These are phyloP conservation scores for Cryphonectria nitschkei DNA, from an alignment of 2,329 filamentous ascomycete species.

Conservation along the genomic window DNA sequence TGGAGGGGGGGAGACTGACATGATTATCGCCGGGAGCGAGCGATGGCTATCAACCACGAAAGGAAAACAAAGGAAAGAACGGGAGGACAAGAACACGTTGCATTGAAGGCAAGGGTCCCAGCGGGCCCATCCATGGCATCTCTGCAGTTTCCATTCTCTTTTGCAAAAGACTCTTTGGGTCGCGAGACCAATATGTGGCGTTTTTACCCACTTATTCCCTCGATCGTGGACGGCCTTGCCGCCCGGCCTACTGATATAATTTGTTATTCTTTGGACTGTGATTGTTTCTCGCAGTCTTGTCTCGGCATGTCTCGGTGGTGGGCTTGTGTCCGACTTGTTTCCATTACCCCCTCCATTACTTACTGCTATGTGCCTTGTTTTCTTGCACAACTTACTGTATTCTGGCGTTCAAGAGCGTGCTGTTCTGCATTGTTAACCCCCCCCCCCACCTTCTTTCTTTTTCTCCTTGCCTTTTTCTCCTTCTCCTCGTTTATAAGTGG, in stretches of 20 bases:
- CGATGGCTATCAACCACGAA: neutral
- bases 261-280: neutral
- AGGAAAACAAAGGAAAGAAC: neutral
- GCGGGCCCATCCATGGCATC: neutral
- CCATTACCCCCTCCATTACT: neutral
- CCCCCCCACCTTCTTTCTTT: neutral
- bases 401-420: conserved; percentile 1
- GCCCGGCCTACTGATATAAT: neutral
- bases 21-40: neutral
- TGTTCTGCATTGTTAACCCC: neutral
- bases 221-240: neutral
- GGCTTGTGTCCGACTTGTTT: neutral
- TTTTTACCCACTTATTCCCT: neutral
- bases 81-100: neutral
- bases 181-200: conserved; percentile 6
- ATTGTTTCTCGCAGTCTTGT: neutral
- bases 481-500: neutral
- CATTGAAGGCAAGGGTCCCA: neutral
- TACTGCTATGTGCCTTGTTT: neutral
- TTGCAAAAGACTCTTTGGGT: neutral
- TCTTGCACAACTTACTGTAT: neutral
- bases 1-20: neutral
- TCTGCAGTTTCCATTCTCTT: neutral
- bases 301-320: neutral
- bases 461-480: neutral